These are phyloP conservation scores for Fusarium sambucinum DNA, from an alignment of 2,329 filamentous ascomycete genomes.

Conservation along the genomic window DNA sequence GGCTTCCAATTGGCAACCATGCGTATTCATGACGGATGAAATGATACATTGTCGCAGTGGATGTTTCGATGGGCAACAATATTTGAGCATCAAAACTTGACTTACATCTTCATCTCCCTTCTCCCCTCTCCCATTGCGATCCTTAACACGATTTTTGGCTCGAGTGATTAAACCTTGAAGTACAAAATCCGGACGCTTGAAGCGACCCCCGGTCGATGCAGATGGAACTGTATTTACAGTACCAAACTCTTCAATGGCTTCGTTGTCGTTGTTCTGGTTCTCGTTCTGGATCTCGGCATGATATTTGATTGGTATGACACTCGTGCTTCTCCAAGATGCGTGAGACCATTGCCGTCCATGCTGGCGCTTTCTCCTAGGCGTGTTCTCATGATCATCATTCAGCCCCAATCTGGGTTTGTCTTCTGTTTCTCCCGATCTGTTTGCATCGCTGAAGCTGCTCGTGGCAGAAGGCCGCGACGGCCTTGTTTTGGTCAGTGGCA, in stretches of 20 bases:
- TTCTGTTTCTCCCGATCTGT: conserved; percentile 20
- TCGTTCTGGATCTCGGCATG: neutral
- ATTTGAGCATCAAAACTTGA: conserved; percentile 15
- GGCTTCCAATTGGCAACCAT: conserved; percentile 14
- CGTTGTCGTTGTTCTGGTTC: conserved; percentile 8
- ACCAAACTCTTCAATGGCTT: conserved; percentile 21
- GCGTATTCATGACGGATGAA: conserved; percentile 11
- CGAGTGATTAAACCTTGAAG: conserved; percentile 42
- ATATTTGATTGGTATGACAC: conserved; percentile 10
- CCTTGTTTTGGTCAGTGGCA: conserved; percentile 44
- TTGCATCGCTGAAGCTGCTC: conserved; percentile 28
- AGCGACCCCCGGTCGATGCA: conserved; percentile 28
- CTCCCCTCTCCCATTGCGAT: conserved; percentile 32
- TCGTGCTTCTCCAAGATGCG: conserved; percentile 12
- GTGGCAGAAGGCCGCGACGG: conserved; percentile 34
- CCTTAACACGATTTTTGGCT: conserved; percentile 43
- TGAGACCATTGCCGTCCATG: conserved; percentile 29
- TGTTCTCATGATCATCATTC: conserved; percentile 31
- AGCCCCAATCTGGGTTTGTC: conserved; percentile 10
- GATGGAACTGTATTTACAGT: conserved; percentile 19
- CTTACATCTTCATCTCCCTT: conserved; percentile 40
- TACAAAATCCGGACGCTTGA: conserved; percentile 39
- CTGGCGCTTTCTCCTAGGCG: conserved; percentile 15
- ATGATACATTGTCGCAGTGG: neutral
- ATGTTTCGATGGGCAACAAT: conserved; percentile 7